A percentile compares a stretch with the other conserved stretches of the same genome.
Evolutionary conservation across 2,329 filamentous ascomycete species (phyloP).

Genomic region (Leptodontidium sp.): DNA sequence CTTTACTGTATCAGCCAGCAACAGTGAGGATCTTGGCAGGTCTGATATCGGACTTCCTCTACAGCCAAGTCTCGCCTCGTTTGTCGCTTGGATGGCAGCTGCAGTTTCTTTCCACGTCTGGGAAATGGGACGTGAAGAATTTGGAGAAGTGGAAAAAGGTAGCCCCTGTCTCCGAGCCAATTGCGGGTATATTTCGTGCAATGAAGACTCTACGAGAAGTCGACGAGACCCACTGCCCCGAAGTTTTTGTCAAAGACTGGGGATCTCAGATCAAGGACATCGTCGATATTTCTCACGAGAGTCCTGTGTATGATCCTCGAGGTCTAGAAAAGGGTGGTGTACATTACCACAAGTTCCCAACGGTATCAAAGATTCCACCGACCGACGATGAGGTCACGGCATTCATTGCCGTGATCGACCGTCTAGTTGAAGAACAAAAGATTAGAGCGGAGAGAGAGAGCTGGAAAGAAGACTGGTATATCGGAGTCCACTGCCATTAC

Average conservation of each 20-base stretch:
- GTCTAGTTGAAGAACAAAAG: constrained; percentile 64
- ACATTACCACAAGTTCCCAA: constrained; percentile 86
- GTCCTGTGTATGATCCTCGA: constrained; percentile 85
- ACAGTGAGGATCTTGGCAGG: constrained; percentile 81
- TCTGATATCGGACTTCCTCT: constrained; percentile 83
- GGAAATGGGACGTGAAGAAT: constrained; percentile 99
- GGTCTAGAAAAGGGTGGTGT: constrained; percentile 72
- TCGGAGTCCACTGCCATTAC: constrained; percentile 87
- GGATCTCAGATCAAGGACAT: constrained; percentile 74
- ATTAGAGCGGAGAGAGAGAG: constrained; percentile 52
- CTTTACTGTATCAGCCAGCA: constrained; percentile 80
- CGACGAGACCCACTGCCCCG: constrained; percentile 82
- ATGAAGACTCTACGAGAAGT: constrained; percentile 94
- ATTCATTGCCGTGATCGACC: constrained; percentile 66
- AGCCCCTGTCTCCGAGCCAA: constrained; percentile 77
- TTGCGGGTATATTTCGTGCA: constrained; percentile 82
- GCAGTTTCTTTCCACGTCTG: constrained; percentile 84
- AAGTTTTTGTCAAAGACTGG: constrained; percentile 74
- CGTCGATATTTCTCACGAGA: constrained; percentile 90
- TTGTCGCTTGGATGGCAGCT: constrained; percentile 90
- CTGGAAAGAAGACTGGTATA: constrained; percentile 55
- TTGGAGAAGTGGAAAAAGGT: constrained; percentile 89
- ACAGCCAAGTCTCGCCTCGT: constrained; percentile 76
- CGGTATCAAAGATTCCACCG: constrained; percentile 90
- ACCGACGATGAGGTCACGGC: constrained; percentile 57